Evolutionary conservation across 2,329 filamentous ascomycete species (phyloP).

Genomic region (Fonsecaea pedrosoi): DNA sequence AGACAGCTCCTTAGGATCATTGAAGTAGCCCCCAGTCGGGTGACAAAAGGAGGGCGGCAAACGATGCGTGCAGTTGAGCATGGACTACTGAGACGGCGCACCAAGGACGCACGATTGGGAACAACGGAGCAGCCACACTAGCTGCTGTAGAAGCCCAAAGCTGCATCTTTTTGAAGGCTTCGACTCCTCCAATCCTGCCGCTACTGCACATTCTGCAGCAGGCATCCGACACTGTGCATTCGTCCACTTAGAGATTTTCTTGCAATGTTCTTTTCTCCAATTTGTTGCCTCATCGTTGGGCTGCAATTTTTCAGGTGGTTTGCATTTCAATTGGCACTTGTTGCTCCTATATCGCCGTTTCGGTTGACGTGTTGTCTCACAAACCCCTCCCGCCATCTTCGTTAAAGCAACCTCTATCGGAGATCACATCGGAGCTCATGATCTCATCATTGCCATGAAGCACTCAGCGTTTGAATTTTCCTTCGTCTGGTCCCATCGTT

Average conservation of each 20-base stretch:
- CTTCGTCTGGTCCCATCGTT: constrained; percentile 14
- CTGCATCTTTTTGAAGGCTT: constrained; percentile 12
- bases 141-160: constrained; percentile 1
- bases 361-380: constrained; percentile 1
- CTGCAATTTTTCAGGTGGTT: constrained; percentile 24
- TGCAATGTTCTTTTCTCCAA: constrained; percentile 19
- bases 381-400: constrained; percentile 15
- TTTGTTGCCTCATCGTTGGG: constrained; percentile 37
- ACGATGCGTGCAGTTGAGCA: constrained; percentile 12
- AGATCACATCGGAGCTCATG: constrained; percentile 27
- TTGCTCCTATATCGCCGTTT: constrained; percentile 23
- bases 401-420: constrained; percentile 8
- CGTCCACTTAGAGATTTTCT: constrained; percentile 26
- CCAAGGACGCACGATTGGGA: neutral
- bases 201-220: constrained; percentile 32
- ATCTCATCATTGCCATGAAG: constrained; percentile 27
- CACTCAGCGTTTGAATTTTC: neutral
- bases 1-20: neutral
- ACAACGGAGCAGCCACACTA: neutral
- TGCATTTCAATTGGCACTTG: constrained; percentile 26
- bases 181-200: constrained; percentile 22
- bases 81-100: constrained; percentile 4
- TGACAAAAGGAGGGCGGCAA: constrained; percentile 13
- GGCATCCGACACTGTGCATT: constrained; percentile 17
- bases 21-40: constrained; percentile 1